These are phyloP conservation scores for Russula emetica DNA, from an alignment of 768 basidiomycete genomes.

Conservation along the genomic window DNA sequence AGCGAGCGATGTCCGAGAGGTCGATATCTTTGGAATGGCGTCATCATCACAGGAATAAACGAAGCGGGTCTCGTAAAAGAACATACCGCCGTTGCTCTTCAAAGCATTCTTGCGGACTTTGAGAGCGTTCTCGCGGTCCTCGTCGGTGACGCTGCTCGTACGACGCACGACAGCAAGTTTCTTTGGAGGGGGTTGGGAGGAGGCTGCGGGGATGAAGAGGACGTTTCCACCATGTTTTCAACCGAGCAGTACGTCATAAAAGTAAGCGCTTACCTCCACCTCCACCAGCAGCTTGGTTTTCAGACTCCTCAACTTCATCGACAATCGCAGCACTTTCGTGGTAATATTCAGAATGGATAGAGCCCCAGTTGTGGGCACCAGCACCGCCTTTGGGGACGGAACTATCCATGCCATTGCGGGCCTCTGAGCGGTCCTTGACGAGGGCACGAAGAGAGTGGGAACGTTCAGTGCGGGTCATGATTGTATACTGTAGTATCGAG, in stretches of 20 bases:
- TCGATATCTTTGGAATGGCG: conserved; percentile 41
- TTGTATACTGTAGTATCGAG: conserved; percentile 24
- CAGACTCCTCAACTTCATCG: conserved; percentile 53
- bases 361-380: conserved; percentile 86
- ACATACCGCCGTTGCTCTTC: conserved; percentile 46
- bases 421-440: conserved; percentile 71
- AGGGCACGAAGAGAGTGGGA: conserved; percentile 67
- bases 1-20: conserved; percentile 76
- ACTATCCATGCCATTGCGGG: conserved; percentile 70
- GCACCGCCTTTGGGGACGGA: conserved; percentile 73
- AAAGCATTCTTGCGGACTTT: conserved; percentile 71
- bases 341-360: conserved; percentile 51
- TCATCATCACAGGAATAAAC: background rate
- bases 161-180: conserved; percentile 26
- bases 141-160: conserved; percentile 48
- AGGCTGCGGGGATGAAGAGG: background rate
- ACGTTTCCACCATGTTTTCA: conserved; percentile 13
- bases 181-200: conserved; percentile 1
- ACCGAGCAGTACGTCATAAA: conserved; percentile 25
- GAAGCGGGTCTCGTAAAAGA: background rate
- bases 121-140: conserved; percentile 60
- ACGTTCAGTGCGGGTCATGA: conserved; percentile 80
- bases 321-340: conserved; percentile 55
- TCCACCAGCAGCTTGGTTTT: conserved; percentile 35
- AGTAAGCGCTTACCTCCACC: conserved; percentile 24